Conservation (phyloP, 31 red algal genomes). For the Odonthalia washingtoniensis region DNA sequence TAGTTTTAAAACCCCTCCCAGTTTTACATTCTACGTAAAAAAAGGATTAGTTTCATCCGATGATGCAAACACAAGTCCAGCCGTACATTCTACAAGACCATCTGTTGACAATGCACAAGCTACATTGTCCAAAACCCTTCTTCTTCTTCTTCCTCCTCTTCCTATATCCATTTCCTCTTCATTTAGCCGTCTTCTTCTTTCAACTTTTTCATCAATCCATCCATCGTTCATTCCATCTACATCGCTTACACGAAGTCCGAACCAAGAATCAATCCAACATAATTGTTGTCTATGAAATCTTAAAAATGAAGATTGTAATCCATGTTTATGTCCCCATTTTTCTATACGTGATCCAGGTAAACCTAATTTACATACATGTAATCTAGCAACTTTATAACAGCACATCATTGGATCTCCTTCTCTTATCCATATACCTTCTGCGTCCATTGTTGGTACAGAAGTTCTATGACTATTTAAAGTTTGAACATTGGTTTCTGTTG, state of each 20-base stretch:
- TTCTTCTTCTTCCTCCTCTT: neutral
- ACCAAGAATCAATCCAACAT: constrained; percentile 92
- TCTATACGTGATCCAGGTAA: constrained; percentile 64
- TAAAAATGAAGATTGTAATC: constrained; percentile 66
- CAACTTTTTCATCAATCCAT: neutral
- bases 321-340: constrained; percentile 83
- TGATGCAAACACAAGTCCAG: constrained; percentile 35
- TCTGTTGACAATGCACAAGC: constrained; percentile 26
- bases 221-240: constrained; percentile 78
- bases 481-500: constrained; percentile 43
- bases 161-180: neutral
- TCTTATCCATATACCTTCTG: neutral
- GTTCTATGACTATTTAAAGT: constrained; percentile 20
- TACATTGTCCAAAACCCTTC: neutral
- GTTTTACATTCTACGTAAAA: no score
- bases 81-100: constrained; percentile 17
- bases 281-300: constrained; percentile 79
- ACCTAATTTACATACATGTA: constrained; percentile 67
- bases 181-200: neutral
- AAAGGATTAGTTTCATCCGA: constrained; percentile 58
- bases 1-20: no score
- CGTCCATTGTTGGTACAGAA: neutral
- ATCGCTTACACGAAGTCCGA: constrained; percentile 59
- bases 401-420: constrained; percentile 55
- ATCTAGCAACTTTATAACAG: constrained; percentile 73